Evolutionary conservation across 129 eudicot genomes (phyloP), one percentile per base, ranked within the genome.

Genomic region (Gnaphalium uliginosum): DNA sequence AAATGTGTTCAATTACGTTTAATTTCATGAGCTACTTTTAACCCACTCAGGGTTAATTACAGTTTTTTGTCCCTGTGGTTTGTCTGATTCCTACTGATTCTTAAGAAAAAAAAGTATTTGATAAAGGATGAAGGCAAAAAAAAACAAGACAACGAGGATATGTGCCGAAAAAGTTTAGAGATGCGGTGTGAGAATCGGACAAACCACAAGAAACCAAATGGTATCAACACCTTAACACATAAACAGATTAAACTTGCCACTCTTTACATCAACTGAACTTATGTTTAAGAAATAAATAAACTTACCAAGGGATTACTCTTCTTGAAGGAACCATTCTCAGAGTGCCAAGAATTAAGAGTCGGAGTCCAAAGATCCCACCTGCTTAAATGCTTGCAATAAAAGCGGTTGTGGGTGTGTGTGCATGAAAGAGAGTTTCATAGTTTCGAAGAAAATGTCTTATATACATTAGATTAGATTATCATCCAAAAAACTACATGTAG

Each of bases 321-420:
- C 30, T 68, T 76, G 79, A 75, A 88, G 84, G 75, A 27, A 68
- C 79, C 8, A 48, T 88, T 73, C 27, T 69, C 35, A n/a, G 91
- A 82, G 37, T 25, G 76, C 21, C 81, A 82, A 69, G 85, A 82
- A 67, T 35, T 89, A 56, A 84, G 81, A n/a, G 79, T 86, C 17
- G 91, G 89, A 78, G 88, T 57, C 3, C 23, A 8, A 25, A 43
- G 10, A 23, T 70, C 62, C 25, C 13, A 41, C 77, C 37, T 58
- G 56, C 35, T 50, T 50, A 15, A 29, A 26, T 63, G 68, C 8
- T 25, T 5, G 18, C 10, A 23, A 67, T 8, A 46, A 51, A 71
- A 51, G 26, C 6, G 1, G 33, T 25, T 2, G 22, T 56, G 72
- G 14, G 10, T 22, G 29, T 10, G 53, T n/a, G 27, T 15, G 69